phyloP scores from a whole-genome alignment of 2,329 filamentous ascomycete species.

The Aspergillus fijiensis region DNA sequence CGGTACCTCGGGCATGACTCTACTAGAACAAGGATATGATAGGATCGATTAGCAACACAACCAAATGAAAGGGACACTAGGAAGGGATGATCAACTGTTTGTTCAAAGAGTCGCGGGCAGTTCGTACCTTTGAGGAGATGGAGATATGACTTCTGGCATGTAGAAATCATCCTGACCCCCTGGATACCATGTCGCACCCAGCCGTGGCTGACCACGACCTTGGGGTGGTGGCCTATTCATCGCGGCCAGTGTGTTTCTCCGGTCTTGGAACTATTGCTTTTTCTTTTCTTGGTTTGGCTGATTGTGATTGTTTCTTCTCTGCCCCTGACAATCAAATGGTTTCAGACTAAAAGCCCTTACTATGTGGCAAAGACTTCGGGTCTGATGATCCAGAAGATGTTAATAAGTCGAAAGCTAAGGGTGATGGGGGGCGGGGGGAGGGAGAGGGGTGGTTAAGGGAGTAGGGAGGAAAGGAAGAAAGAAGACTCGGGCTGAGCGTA shows the following conservation, averaged over 20 bases:
- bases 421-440: background rate
- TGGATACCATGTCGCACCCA: conserved; percentile 67
- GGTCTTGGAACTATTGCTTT: conserved; percentile 11
- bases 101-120: conserved; percentile 8
- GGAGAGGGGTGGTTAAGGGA: no score
- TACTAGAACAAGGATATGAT: conserved; percentile 39
- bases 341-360: background rate
- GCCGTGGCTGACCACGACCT: conserved; percentile 40
- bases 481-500: background rate
- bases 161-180: conserved; percentile 68
- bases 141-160: conserved; percentile 68
- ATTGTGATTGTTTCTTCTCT: conserved; percentile 8
- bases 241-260: conserved; percentile 18
- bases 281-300: conserved; percentile 15
- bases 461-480: conserved; percentile 4
- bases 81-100: background rate
- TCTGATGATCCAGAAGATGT: background rate
- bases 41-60: conserved; percentile 28
- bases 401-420: background rate
- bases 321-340: conserved; percentile 17
- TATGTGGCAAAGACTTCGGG: background rate
- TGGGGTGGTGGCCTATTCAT: conserved; percentile 39
- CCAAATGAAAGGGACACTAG: conserved; percentile 13
- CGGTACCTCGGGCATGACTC: conserved; percentile 91
- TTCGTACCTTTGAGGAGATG: conserved; percentile 66